phyloP scores from a whole-genome alignment of 306 rosid genomes.

The Lablab purpureus region DNA sequence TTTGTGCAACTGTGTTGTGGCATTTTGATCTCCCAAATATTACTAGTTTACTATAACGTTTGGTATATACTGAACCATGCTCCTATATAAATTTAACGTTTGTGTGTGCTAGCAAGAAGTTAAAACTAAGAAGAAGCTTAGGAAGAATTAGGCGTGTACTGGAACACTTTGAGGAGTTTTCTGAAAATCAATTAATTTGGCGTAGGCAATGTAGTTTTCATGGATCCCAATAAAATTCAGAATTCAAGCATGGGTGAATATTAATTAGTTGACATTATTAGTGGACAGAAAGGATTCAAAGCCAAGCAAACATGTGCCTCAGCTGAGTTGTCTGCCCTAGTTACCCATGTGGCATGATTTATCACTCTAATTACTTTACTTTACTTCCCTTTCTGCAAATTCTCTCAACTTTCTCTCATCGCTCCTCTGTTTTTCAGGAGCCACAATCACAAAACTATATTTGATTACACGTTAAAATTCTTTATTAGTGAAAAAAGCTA shows the following conservation, averaged over 20 bases:
- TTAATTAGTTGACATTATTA: background rate
- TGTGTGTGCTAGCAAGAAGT: background rate
- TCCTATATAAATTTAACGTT: background rate
- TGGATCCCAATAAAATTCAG: constrained; percentile 25
- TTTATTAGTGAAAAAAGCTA: too few relatives aligned
- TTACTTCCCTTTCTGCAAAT: background rate
- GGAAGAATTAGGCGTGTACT: too few relatives aligned
- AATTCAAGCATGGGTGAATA: background rate
- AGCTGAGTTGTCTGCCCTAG: background rate
- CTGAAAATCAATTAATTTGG: background rate
- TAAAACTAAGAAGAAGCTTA: too few relatives aligned
- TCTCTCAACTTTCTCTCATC: background rate
- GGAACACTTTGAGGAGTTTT: background rate
- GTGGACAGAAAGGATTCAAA: background rate
- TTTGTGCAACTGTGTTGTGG: too few relatives aligned
- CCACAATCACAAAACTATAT: too few relatives aligned
- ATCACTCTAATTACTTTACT: background rate
- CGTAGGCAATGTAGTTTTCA: background rate
- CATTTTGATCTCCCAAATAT: too few relatives aligned
- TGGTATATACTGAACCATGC: background rate
- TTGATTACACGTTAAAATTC: too few relatives aligned
- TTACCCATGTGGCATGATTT: background rate
- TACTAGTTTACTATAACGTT: background rate
- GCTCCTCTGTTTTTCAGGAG: too few relatives aligned
- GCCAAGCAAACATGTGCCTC: constrained; percentile 35